Evolutionary conservation across 768 basidiomycete genomes (phyloP).

Genomic region (Crassisporium funariophilum): DNA sequence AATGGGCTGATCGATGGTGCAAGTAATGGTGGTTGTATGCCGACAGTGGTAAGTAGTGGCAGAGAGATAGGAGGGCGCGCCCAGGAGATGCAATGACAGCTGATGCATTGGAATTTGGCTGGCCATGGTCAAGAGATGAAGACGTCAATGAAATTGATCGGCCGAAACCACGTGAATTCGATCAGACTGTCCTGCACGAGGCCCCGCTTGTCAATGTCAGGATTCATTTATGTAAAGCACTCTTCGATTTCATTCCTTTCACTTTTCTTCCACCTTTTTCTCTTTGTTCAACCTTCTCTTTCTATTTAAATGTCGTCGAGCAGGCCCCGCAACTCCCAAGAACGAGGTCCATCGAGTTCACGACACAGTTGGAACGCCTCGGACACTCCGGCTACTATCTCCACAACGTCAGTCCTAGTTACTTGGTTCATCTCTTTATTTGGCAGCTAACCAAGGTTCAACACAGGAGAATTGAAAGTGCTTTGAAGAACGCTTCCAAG

Average conservation of each 20-base stretch:
- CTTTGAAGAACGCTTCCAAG: slow-evolving; percentile 47
- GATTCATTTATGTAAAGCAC: slow-evolving; percentile 26
- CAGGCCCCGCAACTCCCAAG: slow-evolving; percentile 15
- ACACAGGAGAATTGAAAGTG: slow-evolving; percentile 47
- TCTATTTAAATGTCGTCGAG: slow-evolving; percentile 23
- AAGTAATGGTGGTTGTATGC: no score
- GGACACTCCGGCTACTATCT: slow-evolving; percentile 14
- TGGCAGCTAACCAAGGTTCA: slow-evolving; percentile 4
- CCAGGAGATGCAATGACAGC: neutral
- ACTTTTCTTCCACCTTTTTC: slow-evolving; percentile 19
- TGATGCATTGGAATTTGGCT: neutral
- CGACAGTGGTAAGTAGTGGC: no score
- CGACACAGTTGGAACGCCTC: slow-evolving; percentile 13
- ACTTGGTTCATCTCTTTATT: neutral
- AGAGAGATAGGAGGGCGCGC: no score
- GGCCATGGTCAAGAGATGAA: no score
- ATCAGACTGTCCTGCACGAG: slow-evolving; percentile 33
- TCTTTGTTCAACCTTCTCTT: slow-evolving; percentile 10
- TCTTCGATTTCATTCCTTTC: slow-evolving; percentile 16
- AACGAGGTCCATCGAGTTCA: slow-evolving; percentile 17
- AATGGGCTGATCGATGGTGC: no score
- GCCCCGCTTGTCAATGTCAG: slow-evolving; percentile 16
- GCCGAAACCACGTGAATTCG: slow-evolving; percentile 34
- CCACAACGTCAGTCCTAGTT: slow-evolving; percentile 24
- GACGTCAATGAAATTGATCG: slow-evolving; percentile 15